phyloP scores from a whole-genome alignment of 2,329 filamentous ascomycete species.

The Colletotrichum cordylinicola region DNA sequence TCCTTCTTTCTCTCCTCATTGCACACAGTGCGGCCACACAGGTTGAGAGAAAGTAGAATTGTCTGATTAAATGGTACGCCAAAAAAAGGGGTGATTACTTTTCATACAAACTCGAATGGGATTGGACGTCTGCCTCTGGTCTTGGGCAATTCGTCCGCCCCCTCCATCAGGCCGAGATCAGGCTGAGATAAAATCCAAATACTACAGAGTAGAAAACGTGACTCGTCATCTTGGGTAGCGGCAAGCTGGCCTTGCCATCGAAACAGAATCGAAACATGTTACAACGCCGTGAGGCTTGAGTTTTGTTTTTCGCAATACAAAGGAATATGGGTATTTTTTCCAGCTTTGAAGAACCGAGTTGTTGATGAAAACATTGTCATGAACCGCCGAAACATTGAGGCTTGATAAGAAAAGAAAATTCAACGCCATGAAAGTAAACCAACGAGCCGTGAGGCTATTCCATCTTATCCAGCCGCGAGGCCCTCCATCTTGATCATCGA shows the following conservation, averaged over 20 bases:
- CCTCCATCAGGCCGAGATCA: not conserved
- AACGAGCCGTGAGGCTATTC: slow-evolving; percentile 41
- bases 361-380: not conserved
- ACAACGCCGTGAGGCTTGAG: slow-evolving; percentile 11
- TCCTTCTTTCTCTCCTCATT: not conserved
- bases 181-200: not conserved
- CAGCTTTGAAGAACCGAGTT: not conserved
- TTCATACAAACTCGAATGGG: not conserved
- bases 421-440: slow-evolving; percentile 24
- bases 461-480: slow-evolving; percentile 43
- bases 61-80: not conserved
- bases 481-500: slow-evolving; percentile 30
- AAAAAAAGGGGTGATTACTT: not conserved
- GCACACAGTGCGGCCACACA: not conserved
- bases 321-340: slow-evolving; percentile 12
- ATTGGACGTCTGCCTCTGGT: not conserved
- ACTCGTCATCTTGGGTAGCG: not conserved
- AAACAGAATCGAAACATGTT: not conserved
- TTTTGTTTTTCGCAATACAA: not conserved
- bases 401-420: not conserved
- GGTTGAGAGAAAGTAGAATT: not conserved
- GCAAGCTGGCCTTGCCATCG: not conserved
- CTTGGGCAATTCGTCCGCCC: not conserved
- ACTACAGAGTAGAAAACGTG: not conserved
- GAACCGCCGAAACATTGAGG: not conserved